Evolutionary conservation across 768 basidiomycete species (phyloP).

Genomic region (Suillus subluteus): DNA sequence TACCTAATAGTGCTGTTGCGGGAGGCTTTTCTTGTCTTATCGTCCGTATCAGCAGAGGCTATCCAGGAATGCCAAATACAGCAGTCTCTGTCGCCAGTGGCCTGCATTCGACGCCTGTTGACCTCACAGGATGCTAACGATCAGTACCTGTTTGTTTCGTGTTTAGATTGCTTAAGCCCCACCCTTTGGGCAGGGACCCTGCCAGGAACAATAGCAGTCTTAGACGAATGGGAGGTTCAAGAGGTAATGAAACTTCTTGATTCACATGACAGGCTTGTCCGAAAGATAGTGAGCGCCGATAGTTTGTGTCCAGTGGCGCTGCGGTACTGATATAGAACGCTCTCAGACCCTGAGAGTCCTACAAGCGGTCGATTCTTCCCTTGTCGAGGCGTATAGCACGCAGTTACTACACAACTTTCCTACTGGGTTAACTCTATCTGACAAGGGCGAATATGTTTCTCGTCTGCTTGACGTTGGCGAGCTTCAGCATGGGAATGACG

Average conservation of each 20-base stretch:
- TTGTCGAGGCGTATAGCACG: slow-evolving; percentile 59
- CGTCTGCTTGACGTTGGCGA: slow-evolving; percentile 62
- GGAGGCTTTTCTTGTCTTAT: slow-evolving; percentile 38
- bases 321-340: slow-evolving; percentile 14
- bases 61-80: slow-evolving; percentile 21
- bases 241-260: slow-evolving; percentile 69
- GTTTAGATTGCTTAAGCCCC: slow-evolving; percentile 61
- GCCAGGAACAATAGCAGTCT: slow-evolving; percentile 48
- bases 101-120: slow-evolving; percentile 59
- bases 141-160: slow-evolving; percentile 66
- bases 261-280: slow-evolving; percentile 58
- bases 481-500: slow-evolving; percentile 49
- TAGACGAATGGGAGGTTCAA: slow-evolving; percentile 79
- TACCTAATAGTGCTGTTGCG: slow-evolving; percentile 31
- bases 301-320: not conserved
- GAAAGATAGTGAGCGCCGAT: slow-evolving; percentile 54
- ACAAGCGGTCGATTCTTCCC: slow-evolving; percentile 55
- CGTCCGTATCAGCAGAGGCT: slow-evolving; percentile 24
- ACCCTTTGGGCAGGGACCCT: slow-evolving; percentile 70
- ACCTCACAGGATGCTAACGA: slow-evolving; percentile 61
- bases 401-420: slow-evolving; percentile 45
- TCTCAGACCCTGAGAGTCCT: slow-evolving; percentile 64
- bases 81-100: slow-evolving; percentile 36
- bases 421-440: slow-evolving; percentile 33
- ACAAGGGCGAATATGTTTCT: slow-evolving; percentile 45